Percentiles rank a stretch among this genome's conserved stretches.
Evolutionary conservation across 2,329 filamentous ascomycete genomes (phyloP).

Genomic region (Albifimbria verrucaria): DNA sequence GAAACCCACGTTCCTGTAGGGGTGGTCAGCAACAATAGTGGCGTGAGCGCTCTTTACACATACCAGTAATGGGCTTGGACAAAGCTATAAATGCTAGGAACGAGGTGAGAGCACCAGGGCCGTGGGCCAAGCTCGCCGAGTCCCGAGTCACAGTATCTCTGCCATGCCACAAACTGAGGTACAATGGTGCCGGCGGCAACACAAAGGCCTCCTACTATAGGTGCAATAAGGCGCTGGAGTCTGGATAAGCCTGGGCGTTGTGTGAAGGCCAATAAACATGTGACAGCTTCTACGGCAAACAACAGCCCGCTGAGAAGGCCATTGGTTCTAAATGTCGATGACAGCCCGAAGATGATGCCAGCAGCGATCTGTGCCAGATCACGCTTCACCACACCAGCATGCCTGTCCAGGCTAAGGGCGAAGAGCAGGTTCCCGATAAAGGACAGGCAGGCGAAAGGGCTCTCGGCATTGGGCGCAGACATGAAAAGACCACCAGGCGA

Average conservation of each 20-base stretch:
- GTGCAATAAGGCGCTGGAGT: conserved; percentile 51
- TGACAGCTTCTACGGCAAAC: conserved; percentile 61
- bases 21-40: no score
- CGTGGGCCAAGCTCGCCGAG: conserved; percentile 35
- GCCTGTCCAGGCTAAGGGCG: conserved; percentile 39
- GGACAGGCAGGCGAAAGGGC: conserved; percentile 72
- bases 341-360: conserved; percentile 67
- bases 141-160: conserved; percentile 57
- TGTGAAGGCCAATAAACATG: conserved; percentile 25
- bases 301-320: conserved; percentile 78
- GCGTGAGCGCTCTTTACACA: no score
- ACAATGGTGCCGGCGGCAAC: conserved; percentile 64
- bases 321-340: conserved; percentile 78
- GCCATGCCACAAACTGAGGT: conserved; percentile 75
- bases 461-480: conserved; percentile 81
- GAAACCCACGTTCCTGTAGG: conserved; percentile 78
- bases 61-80: conserved; percentile 92
- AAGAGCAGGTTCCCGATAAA: conserved; percentile 73
- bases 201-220: conserved; percentile 63
- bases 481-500: conserved; percentile 89
- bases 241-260: conserved; percentile 27
- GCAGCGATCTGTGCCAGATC: conserved; percentile 56
- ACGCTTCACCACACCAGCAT: conserved; percentile 22
- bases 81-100: conserved; percentile 88
- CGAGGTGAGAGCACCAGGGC: conserved; percentile 69